phyloP scores from a whole-genome alignment of 257 asterid genomes.

The Capsicum pubescens region DNA sequence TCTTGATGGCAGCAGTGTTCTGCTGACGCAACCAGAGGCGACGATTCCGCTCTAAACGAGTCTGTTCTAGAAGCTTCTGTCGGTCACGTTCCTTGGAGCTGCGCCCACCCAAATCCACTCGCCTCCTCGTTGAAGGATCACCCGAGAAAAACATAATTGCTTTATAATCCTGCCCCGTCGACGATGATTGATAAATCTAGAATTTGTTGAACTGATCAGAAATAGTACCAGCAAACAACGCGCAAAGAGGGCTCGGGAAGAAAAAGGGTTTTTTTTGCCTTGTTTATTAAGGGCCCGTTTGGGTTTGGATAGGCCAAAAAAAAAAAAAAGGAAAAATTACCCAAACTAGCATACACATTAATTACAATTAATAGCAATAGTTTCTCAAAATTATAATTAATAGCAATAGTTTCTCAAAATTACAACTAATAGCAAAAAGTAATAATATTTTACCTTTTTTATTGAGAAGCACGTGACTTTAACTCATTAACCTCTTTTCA shows the following conservation, averaged over 20 bases:
- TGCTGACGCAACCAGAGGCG: slow-evolving; percentile 77
- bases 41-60: slow-evolving; percentile 83
- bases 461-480: too few relatives aligned
- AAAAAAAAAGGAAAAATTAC: too few relatives aligned
- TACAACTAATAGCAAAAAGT: too few relatives aligned
- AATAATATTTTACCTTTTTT: too few relatives aligned
- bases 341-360: too few relatives aligned
- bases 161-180: not conserved
- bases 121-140: slow-evolving; percentile 82
- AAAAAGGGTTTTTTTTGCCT: not conserved
- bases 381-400: too few relatives aligned
- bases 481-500: too few relatives aligned
- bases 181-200: slow-evolving; percentile 14
- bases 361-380: too few relatives aligned
- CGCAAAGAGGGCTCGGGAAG: not conserved
- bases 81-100: slow-evolving; percentile 96
- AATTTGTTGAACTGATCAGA: slow-evolving; percentile 14
- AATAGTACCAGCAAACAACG: not conserved
- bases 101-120: slow-evolving; percentile 98
- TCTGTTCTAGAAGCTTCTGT: slow-evolving; percentile 86
- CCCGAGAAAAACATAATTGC: slow-evolving; percentile 79
- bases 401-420: too few relatives aligned
- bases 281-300: too few relatives aligned
- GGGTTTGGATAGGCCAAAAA: too few relatives aligned
- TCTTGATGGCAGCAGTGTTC: slow-evolving; percentile 79